phyloP scores from a whole-genome alignment of 2,329 filamentous ascomycete species.

The Botryosphaeria agaves region DNA sequence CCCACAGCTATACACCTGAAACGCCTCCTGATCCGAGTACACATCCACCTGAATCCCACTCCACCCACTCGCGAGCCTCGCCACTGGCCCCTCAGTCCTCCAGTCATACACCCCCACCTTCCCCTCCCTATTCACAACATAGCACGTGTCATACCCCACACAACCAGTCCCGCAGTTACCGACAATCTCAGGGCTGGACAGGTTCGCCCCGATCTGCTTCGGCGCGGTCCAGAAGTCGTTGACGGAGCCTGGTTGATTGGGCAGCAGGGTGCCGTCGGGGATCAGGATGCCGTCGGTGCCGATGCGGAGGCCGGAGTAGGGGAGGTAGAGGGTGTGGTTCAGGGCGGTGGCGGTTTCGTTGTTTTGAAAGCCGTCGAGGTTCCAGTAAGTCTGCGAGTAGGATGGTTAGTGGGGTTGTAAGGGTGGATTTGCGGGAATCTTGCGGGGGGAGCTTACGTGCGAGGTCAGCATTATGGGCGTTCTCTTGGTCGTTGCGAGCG shows the following conservation, averaged over 20 bases:
- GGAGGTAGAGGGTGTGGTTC: conserved; percentile 57
- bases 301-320: conserved; percentile 53
- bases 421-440: not conserved
- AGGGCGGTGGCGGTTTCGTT: conserved; percentile 45
- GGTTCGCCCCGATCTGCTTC: conserved; percentile 60
- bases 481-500: conserved; percentile 52
- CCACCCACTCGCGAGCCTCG: conserved; percentile 53
- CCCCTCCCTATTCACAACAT: conserved; percentile 42
- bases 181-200: conserved; percentile 41
- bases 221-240: conserved; percentile 72
- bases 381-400: conserved; percentile 71
- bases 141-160: conserved; percentile 71
- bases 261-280: conserved; percentile 41
- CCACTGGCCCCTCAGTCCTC: conserved; percentile 39
- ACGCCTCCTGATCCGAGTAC: conserved; percentile 66
- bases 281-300: conserved; percentile 40
- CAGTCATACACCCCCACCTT: conserved; percentile 43
- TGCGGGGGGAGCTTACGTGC: conserved; percentile 33
- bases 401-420: not conserved
- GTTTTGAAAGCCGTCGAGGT: conserved; percentile 64
- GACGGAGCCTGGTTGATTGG: conserved; percentile 47
- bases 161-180: conserved; percentile 70
- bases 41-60: conserved; percentile 74
- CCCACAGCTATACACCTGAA: conserved; percentile 78
- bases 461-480: conserved; percentile 71